Percentiles rank a stretch among this genome's conserved stretches.
Evolutionary conservation across 768 basidiomycete species (phyloP).

Genomic region (Krasilnikovozyma curviuscula): DNA sequence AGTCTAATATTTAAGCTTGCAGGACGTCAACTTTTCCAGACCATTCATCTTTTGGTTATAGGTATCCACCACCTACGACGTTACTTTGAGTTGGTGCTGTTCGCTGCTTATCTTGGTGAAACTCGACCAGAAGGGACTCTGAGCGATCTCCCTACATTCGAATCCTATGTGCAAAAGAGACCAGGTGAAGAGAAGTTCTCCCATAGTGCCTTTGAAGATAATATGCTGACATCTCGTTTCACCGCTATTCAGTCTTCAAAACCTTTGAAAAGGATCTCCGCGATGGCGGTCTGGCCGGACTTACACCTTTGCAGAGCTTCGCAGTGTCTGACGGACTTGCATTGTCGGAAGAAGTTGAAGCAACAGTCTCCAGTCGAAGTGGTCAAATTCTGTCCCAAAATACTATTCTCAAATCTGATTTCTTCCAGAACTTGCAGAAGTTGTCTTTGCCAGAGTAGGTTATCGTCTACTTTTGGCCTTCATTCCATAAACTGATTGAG

Average conservation of each 20-base stretch:
- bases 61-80: slow-evolving; percentile 11
- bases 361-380: slow-evolving; percentile 61
- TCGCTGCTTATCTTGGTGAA: slow-evolving; percentile 74
- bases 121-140: slow-evolving; percentile 59
- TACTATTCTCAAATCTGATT: slow-evolving; percentile 60
- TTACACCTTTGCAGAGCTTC: slow-evolving; percentile 63
- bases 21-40: background rate
- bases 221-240: background rate
- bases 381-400: slow-evolving; percentile 44
- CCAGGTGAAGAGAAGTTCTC: slow-evolving; percentile 40
- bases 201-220: background rate
- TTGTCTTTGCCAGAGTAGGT: slow-evolving; percentile 83
- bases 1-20: slow-evolving; percentile 11
- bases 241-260: slow-evolving; percentile 48
- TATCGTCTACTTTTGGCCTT: background rate
- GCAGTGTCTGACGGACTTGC: slow-evolving; percentile 49
- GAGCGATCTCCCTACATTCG: slow-evolving; percentile 36
- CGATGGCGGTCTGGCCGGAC: slow-evolving; percentile 51
- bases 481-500: background rate
- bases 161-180: slow-evolving; percentile 58
- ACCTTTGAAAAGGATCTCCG: slow-evolving; percentile 84
- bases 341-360: slow-evolving; percentile 74
- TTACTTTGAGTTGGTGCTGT: slow-evolving; percentile 30
- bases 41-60: background rate
- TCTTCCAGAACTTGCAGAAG: slow-evolving; percentile 59